Base-by-base conservation (phyloP, 495 filamentous ascomycete species). In the Lindgomyces ingoldianus region DNA sequence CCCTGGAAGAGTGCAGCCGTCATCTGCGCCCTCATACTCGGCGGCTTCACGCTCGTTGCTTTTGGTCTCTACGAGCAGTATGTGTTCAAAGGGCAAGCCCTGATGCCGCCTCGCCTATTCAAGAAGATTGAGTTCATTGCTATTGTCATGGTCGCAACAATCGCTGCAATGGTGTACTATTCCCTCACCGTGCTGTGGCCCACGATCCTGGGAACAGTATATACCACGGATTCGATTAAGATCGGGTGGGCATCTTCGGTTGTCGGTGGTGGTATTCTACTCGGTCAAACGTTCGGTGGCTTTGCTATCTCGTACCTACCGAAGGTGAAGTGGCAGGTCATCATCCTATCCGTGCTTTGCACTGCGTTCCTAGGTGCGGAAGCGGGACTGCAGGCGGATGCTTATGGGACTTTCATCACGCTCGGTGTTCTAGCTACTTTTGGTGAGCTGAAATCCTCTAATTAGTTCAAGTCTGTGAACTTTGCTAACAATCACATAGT, bases 1-100 rank as follows among this genome's bases (percentile, higher is more conserved):
- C 73, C 79, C 0, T 83, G 81, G 82, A 73, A 73, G 30, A 78
- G 76, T n/a, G 75, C 74, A 9, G 74, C 80, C 33, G 78, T 79
- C 21, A 72, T 84, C 30, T 74, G 71, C n/a, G 71, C 74, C 12
- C 71, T 83, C 29, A 67, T 81, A 1, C 66, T 83, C 36, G 80
- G 81, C 6, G 71, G 69, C 18, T 60, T 75, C 14, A 71, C 75
- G 0, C 69, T 83, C n/a, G 62, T 79, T 24, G 73, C 61, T 3
- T 80, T 81, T 54, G 76, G 73, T 11, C 25, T 80, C 12, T 81
- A 80, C 53, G 72, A 72, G 60, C 46, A 41, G 22, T 74, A 67
- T 47, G 33, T 70, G 47, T 64, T 69, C 56, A 68, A 68, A 22
- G 71, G 69, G 24, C 64, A 72, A 47, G 61, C 73, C 3, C 62